Evolutionary conservation across 106 monocot species (phyloP).

Genomic region (Platanthera zijinensis): DNA sequence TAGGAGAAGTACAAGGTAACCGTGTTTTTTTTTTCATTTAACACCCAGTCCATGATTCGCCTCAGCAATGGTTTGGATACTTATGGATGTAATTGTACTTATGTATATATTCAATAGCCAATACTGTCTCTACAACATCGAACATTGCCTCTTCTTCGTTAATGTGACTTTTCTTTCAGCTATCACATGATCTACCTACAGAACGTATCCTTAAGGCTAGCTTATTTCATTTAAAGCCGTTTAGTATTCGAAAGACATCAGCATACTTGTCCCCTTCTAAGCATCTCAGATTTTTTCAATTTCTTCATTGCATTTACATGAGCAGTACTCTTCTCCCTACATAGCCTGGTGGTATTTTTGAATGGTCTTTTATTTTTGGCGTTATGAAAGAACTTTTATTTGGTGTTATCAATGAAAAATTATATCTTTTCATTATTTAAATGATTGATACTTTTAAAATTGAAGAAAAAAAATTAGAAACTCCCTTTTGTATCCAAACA

Average conservation of each 20-base stretch:
- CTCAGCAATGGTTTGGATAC: constrained; percentile 53
- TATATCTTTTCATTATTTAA: too few species aligned
- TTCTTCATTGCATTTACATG: constrained; percentile 66
- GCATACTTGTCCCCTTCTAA: constrained; percentile 61
- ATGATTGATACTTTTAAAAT: too few species aligned
- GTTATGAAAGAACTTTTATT: too few species aligned
- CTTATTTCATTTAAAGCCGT: background rate
- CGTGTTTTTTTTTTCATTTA: too few species aligned
- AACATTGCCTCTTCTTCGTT: constrained; percentile 57
- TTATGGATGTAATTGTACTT: constrained; percentile 74
- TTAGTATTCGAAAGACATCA: background rate
- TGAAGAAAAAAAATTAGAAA: too few species aligned
- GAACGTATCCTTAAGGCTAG: constrained; percentile 5
- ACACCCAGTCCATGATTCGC: constrained; percentile 29
- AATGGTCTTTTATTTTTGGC: too few species aligned
- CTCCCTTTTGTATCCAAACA: too few species aligned
- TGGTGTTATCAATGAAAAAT: too few species aligned
- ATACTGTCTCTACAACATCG: constrained; percentile 63
- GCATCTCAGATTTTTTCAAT: constrained; percentile 63
- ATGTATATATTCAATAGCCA: constrained; percentile 73
- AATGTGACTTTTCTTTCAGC: constrained; percentile 75
- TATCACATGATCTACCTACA: constrained; percentile 75
- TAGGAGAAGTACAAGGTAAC: too few species aligned
- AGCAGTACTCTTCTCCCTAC: constrained; percentile 51
- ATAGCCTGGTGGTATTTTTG: too few species aligned